A percentile compares a stretch with the other conserved stretches of the same genome.
Conservation (phyloP, 345 rosid genomes). For the Laguncularia racemosa region DNA sequence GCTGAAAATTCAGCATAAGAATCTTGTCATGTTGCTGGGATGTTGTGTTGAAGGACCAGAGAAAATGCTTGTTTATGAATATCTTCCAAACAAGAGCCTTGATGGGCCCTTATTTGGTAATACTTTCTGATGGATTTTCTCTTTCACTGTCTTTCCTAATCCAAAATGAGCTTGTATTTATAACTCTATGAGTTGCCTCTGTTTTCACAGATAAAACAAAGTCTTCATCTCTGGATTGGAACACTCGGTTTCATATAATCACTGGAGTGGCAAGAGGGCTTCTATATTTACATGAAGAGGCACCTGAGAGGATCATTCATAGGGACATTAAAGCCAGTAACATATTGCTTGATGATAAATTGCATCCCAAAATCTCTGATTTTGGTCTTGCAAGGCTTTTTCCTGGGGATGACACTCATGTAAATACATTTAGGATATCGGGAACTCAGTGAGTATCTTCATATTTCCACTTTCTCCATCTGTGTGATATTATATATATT, state of each 20-base stretch:
- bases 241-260: conserved; percentile 42
- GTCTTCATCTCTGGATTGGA: conserved; percentile 51
- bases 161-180: not conserved
- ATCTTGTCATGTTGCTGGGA: conserved; percentile 63
- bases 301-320: conserved; percentile 70
- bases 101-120: conserved; percentile 66
- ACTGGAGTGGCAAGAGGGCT: conserved; percentile 72
- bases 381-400: conserved; percentile 84
- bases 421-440: conserved; percentile 63
- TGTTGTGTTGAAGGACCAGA: conserved; percentile 67
- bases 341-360: conserved; percentile 51
- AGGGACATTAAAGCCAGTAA: conserved; percentile 77
- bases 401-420: conserved; percentile 76
- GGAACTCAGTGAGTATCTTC: conserved; percentile 74
- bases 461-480: not conserved
- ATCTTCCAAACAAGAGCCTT: conserved; percentile 68
- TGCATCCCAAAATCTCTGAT: conserved; percentile 80
- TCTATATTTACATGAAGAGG: conserved; percentile 74
- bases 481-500: not conserved
- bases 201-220: conserved; percentile 38
- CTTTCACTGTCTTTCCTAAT: not conserved
- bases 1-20: conserved; percentile 63
- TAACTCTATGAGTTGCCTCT: conserved; percentile 6
- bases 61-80: conserved; percentile 78
- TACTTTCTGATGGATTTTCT: not conserved